Base-by-base conservation (phyloP, 1,284 basidiomycete genomes). In the Phellopilus nigrolimitatus region DNA sequence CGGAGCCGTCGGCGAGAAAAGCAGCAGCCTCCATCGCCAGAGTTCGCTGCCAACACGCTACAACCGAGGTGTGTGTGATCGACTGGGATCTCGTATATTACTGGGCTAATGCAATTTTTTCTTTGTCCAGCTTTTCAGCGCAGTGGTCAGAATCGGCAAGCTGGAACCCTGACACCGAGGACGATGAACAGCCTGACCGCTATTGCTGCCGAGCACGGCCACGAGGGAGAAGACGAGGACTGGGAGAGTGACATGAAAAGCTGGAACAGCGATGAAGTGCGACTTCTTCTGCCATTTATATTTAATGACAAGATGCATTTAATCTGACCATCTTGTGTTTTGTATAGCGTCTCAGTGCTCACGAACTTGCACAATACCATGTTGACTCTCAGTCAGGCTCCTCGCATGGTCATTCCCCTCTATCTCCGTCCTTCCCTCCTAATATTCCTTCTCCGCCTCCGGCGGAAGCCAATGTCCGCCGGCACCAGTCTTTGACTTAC, bases 181-280 rank as follows among this genome's bases (percentile, higher is more conserved):
- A 78, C 79, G n/a, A 70, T 90, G 67, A 90, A 88, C 61, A 88
- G 84, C 64, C 77, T 91, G 47, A 78, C 83, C 36, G 84, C 84
- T 50, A 91, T 91, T 65, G 79, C 84, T 46, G 63, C 63, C 25
- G 63, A 63, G 50, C 61, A 63, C 43, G 88, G 88, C 40, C 86
- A 88, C 61, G 87, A 89, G 60, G 86, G 81, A 59, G 87, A 90
- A 56, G 88, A 91, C 65, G 88, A 89, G 58, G 84, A 87, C 55
- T 91, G 88, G 88, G 86, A 88, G 64, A 71, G 74, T 38, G 80
- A 81, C 30, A 75, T 83, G 62, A 74, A 73, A 12, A 80, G 78
- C 62, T 73, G 66, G 67, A 66, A 66, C 51, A 66, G 79, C 57
- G 82, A 84, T 34, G 83, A 82, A 68, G 83, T 84, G 55, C 34